Evolutionary conservation across 2,329 filamentous ascomycete genomes (phyloP), one percentile per base, ranked within the genome.

Genomic region (Colletotrichum euphorbiae): DNA sequence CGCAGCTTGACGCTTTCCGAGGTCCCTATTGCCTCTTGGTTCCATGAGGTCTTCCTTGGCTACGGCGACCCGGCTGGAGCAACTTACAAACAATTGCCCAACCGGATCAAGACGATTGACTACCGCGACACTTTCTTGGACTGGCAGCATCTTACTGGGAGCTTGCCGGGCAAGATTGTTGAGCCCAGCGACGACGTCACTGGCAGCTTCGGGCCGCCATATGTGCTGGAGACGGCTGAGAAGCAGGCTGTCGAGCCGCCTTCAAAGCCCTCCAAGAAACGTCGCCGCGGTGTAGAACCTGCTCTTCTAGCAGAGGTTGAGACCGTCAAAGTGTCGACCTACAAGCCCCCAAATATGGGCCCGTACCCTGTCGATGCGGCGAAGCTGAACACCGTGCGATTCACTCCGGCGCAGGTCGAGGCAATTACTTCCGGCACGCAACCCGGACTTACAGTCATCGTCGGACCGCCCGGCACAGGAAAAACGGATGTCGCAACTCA

Each of bases 401-500:
- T 98, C 76, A 99, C 96, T 4, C 89, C 95, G 38, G 89, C 92
- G 42, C 96, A 98, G 79, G 87, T 97, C 31, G 93, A 98, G 77
- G 96, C 96, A 28, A 96, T 99, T 74, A 90, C 92, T 69, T 98
- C 95, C 45, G 96, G 96, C 19, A 94, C 93, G 6, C 97, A 99
- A 74, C 95, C 96, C 40, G 96, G 97, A 19, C 85, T 99, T 58
- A 98, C 95, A 1, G 88, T 99, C 54, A 91, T 99, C 73, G 93
- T 99, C 70, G 96, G 96, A 1, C 96, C 96, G 61, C 96, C 96
- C 7, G 96, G 96, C 62, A 99, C 96, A 6, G 96, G 97, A 70
- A 99, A 99, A 83, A 99, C 96, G n/a, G 96, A 99, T 79, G 96
- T 99, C 60, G 94, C 94, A 54, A 98, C 95, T 4, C 96, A 99